Evolutionary conservation across 78 protist species (phyloP).

Genomic region (Chrysochromulina tobinii): DNA sequence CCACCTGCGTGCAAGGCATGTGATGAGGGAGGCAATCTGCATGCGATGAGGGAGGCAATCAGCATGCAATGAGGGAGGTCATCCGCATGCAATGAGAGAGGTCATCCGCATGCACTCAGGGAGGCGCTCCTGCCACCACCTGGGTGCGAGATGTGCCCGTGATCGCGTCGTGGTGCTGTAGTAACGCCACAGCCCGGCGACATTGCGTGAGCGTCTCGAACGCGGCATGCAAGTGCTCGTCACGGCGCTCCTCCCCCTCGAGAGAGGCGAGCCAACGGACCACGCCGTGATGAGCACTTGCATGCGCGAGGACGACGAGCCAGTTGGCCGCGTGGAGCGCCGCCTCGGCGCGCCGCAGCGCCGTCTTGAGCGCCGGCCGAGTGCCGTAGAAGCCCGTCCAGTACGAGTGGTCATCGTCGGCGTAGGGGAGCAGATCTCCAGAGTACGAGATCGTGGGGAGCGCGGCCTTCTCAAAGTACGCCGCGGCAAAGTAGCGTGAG

Average conservation of each 20-base stretch:
- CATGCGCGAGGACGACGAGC: background rate
- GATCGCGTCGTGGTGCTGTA: constrained; percentile 39
- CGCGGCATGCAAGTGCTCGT: too few relatives aligned
- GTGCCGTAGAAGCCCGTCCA: constrained; percentile 63
- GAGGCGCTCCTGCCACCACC: background rate
- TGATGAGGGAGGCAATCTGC: background rate
- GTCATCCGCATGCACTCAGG: background rate
- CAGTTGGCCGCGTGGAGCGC: background rate
- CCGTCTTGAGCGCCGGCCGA: constrained; percentile 49
- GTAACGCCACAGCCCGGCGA: too few relatives aligned
- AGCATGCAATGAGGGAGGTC: too few relatives aligned
- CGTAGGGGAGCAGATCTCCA: constrained; percentile 54
- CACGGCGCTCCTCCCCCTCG: too few relatives aligned
- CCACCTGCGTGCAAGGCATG: background rate
- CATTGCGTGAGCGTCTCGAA: too few relatives aligned
- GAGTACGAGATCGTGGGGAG: background rate
- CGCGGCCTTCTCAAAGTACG: background rate
- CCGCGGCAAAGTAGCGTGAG: background rate
- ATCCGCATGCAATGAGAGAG: too few relatives aligned
- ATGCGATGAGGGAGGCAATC: background rate
- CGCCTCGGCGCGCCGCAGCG: background rate
- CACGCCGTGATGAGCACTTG: too few relatives aligned
- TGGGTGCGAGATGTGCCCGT: constrained; percentile 18
- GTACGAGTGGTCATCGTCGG: background rate
- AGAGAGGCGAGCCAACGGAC: too few relatives aligned